A percentile compares a stretch with the other conserved stretches of the same genome.
These are phyloP conservation scores for Xerocomus minutiporus DNA, from an alignment of 1,284 basidiomycete genomes.

Conservation along the genomic window DNA sequence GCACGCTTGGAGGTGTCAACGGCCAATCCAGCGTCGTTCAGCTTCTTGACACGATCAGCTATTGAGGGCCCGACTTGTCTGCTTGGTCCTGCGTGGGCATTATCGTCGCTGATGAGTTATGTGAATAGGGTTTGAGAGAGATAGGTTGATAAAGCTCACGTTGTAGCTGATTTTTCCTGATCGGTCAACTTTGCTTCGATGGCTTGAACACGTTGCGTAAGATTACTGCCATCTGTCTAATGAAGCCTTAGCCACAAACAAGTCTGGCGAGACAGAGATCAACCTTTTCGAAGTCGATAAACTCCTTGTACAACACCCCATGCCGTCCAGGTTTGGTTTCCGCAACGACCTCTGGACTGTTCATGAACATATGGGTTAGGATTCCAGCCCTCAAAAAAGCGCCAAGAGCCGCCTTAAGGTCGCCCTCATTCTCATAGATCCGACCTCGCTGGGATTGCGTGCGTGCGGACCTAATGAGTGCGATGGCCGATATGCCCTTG, in stretches of 20 bases:
- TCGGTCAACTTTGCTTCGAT: slow-evolving; percentile 59
- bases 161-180: slow-evolving; percentile 45
- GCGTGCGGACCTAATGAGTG: slow-evolving; percentile 58
- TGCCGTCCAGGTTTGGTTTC: slow-evolving; percentile 43
- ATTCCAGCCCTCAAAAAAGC: slow-evolving; percentile 57
- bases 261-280: slow-evolving; percentile 22
- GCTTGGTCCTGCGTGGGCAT: slow-evolving; percentile 28
- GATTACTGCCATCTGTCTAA: slow-evolving; percentile 49
- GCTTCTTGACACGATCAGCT: slow-evolving; percentile 65
- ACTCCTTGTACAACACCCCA: slow-evolving; percentile 51
- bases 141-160: slow-evolving; percentile 35
- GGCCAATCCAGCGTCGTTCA: slow-evolving; percentile 61
- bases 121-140: slow-evolving; percentile 12
- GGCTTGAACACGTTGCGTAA: slow-evolving; percentile 42
- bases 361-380: slow-evolving; percentile 53
- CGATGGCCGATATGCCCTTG: slow-evolving; percentile 49
- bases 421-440: slow-evolving; percentile 49
- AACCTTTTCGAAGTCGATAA: slow-evolving; percentile 58
- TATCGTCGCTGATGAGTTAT: slow-evolving; percentile 17
- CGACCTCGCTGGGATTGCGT: slow-evolving; percentile 49
- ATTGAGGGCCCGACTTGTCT: slow-evolving; percentile 52
- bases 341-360: slow-evolving; percentile 52
- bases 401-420: slow-evolving; percentile 55
- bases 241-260: slow-evolving; percentile 20
- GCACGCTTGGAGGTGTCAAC: slow-evolving; percentile 50